Evolutionary conservation across 192 early-diverging fungal genomes (phyloP).

Genomic region (Funneliformis geosporum): DNA sequence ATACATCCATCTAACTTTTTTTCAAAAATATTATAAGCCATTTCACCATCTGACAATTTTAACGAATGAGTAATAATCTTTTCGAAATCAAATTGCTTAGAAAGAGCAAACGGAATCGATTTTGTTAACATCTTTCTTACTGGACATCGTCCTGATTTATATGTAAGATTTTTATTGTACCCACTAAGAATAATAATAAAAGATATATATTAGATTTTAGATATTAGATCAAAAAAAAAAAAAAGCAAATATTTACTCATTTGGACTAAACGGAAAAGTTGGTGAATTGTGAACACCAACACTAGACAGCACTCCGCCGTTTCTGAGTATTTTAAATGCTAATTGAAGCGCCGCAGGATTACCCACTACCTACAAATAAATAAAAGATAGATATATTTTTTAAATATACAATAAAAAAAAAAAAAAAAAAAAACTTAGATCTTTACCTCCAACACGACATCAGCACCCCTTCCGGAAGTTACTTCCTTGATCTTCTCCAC

Average conservation of each 20-base stretch:
- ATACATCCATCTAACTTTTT: conserved; percentile 39
- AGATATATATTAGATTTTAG: not conserved
- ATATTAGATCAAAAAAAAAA: too few species aligned
- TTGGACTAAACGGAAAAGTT: conserved; percentile 56
- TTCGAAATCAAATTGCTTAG: conserved; percentile 42
- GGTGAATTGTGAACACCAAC: conserved; percentile 54
- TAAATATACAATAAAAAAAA: not conserved
- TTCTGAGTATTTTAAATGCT: conserved; percentile 48
- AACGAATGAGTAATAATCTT: conserved; percentile 50
- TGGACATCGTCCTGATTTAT: conserved; percentile 54
- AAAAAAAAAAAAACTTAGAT: not conserved
- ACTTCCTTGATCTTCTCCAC: conserved; percentile 26
- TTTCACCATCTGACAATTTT: conserved; percentile 40
- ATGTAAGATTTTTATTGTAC: conserved; percentile 60
- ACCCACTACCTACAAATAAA: conserved; percentile 45
- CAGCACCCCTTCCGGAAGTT: conserved; percentile 44
- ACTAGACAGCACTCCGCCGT: conserved; percentile 54
- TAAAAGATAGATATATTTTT: not conserved
- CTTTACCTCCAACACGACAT: conserved; percentile 52
- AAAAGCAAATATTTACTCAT: conserved; percentile 27
- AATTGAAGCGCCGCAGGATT: conserved; percentile 43
- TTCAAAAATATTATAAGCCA: conserved; percentile 56
- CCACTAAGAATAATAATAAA: conserved; percentile 30
- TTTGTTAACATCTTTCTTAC: conserved; percentile 49
- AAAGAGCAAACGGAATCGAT: conserved; percentile 34